These are phyloP conservation scores for Jamesozyma jinghongensis DNA, from an alignment of 805 yeast species.

Conservation along the genomic window DNA sequence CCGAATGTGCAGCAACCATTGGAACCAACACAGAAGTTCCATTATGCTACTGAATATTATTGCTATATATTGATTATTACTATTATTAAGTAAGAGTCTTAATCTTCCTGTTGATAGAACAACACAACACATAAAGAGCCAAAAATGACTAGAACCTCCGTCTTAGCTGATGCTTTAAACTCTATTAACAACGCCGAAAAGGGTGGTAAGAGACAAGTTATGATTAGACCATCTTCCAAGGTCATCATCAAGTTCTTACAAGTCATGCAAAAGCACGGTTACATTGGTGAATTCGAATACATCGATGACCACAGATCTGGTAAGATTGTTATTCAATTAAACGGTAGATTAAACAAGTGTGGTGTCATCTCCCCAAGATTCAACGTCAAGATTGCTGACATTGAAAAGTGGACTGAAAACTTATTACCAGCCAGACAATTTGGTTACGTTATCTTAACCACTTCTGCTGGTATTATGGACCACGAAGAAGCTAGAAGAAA, in stretches of 20 bases:
- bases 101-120: too few relatives aligned
- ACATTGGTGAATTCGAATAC: conserved; percentile 97
- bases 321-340: conserved; percentile 88
- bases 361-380: conserved; percentile 99
- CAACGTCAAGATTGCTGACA: conserved; percentile 88
- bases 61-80: too few relatives aligned
- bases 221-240: conserved; percentile 96
- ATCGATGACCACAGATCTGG: conserved; percentile 99
- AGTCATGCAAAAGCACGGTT: conserved; percentile 94
- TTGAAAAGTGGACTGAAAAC: conserved; percentile 98
- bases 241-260: conserved; percentile 92
- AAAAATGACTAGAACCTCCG: conserved; percentile 96
- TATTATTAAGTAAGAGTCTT: too few relatives aligned
- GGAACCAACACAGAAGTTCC: too few relatives aligned
- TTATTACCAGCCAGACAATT: conserved; percentile 98
- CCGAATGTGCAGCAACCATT: too few relatives aligned
- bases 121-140: conserved; percentile 2
- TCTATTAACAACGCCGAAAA: conserved; percentile 98
- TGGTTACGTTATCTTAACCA: conserved; percentile 94
- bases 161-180: conserved; percentile 96
- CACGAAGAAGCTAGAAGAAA: conserved; percentile 99
- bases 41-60: too few relatives aligned
- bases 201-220: conserved; percentile 97
- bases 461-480: conserved; percentile 99
- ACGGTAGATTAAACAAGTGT: conserved; percentile 97